These are phyloP conservation scores for Furcasterigmium sp. DNA, from an alignment of 2,329 filamentous ascomycete species.

Conservation along the genomic window DNA sequence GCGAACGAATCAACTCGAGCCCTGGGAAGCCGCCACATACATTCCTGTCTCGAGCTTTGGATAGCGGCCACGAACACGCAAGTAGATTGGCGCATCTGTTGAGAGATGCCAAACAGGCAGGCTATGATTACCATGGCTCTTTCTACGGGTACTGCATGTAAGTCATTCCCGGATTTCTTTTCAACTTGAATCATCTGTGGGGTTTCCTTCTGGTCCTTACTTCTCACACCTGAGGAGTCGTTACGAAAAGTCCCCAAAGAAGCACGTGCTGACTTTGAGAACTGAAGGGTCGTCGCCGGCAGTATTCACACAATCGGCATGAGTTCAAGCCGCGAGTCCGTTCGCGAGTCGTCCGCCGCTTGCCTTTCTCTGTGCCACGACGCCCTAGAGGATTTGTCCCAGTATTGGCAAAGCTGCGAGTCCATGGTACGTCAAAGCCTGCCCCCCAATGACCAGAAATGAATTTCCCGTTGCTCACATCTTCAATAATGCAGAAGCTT, in stretches of 20 bases:
- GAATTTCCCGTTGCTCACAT: not conserved
- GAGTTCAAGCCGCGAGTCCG: not conserved
- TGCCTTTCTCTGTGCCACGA: not conserved
- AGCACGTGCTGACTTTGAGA: no score
- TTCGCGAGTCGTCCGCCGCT: not conserved
- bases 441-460: no score
- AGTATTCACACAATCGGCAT: not conserved
- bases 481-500: not conserved
- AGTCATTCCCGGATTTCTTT: no score
- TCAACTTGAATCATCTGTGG: no score
- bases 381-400: not conserved
- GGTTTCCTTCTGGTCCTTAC: no score
- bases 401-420: conserved; percentile 1
- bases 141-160: conserved; percentile 3
- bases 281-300: not conserved
- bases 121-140: not conserved
- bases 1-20: not conserved
- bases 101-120: not conserved
- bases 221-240: no score
- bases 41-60: not conserved
- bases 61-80: not conserved
- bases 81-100: not conserved
- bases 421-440: no score
- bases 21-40: not conserved
- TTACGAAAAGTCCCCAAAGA: no score